Evolutionary conservation across 2,329 filamentous ascomycete species (phyloP), one percentile per base, ranked within the genome.

Genomic region (Albifimbria verrucaria): DNA sequence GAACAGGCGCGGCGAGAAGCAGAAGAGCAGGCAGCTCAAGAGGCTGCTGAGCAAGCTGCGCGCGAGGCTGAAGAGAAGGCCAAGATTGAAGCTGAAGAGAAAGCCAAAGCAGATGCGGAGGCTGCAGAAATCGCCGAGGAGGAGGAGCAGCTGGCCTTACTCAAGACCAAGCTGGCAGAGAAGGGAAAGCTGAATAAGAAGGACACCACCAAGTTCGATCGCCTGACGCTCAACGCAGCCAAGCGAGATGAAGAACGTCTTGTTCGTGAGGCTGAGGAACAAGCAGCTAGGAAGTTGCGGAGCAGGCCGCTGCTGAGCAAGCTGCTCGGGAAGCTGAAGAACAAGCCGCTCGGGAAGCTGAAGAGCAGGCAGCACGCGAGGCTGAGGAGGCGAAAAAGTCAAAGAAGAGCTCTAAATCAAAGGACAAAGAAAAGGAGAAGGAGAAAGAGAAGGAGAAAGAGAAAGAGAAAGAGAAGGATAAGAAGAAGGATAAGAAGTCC

Each of bases 321-420:
- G 58, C 56, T 18, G 55, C 51, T 23, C 50, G 49, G 12, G 55
- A 62, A 49, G 60, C 59, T 42, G 57, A 64, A 26, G 62, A 53
- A 20, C 24, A 48, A 65, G 55, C 43, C 11, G 50, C 36, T 7
- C 49, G 67, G 41, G 71, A 73, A 51, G 67, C 62, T 52, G 54
- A 66, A 56, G 59, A 66, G 47, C 46, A 72, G 41, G 69, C 69
- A 17, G 69, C 67, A 25, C 67, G 65, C 43, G 67, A 70, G 44
- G 66, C 66, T 11, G 69, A 71, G 54, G 73, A 75, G 46, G 67
- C 67, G 1, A 71, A 72, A 55, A 77, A 76, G 60, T 68, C 71
- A 24, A 77, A 76, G 63, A 74, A 73, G 55, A 67, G 66, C 47
- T 71, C 68, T 25, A 70, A 68, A 52, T 65, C 67, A 26, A 72